These are phyloP conservation scores for Boletus barrowsii DNA, from an alignment of 768 basidiomycete species.

Conservation along the genomic window DNA sequence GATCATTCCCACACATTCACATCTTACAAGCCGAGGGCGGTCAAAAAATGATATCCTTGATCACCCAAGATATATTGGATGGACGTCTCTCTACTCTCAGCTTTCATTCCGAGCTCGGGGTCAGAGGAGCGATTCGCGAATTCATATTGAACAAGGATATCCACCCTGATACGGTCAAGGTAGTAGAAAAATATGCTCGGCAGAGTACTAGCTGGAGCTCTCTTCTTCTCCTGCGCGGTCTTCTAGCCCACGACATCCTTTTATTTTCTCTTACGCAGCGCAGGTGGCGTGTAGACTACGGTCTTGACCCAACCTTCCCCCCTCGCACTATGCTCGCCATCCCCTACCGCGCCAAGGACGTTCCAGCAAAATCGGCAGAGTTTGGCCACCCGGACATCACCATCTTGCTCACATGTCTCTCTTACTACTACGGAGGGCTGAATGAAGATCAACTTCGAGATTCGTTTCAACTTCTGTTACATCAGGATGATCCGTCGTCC, in stretches of 20 bases:
- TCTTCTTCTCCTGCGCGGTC: neutral
- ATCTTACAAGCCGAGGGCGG: neutral
- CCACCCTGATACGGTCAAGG: neutral
- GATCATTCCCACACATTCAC: neutral
- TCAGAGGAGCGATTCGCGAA: neutral
- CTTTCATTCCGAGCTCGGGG: neutral
- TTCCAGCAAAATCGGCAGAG: neutral
- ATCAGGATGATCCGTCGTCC: neutral
- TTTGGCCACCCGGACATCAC: neutral
- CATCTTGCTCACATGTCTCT: neutral
- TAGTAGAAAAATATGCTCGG: neutral
- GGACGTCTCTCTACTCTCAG: neutral
- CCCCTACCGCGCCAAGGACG: neutral
- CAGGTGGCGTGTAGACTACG: neutral
- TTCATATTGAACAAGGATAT: neutral
- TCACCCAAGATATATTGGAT: neutral
- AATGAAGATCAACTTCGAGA: neutral
- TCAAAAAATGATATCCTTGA: neutral
- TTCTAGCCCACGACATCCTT: neutral
- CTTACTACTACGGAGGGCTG: neutral
- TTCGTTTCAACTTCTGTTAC: neutral
- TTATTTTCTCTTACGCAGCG: neutral
- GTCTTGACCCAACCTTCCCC: neutral
- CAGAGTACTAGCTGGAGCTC: neutral
- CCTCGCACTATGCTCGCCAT: neutral